Conservation (phyloP, 2,329 filamentous ascomycete species). For the Bipolaris bicolor region DNA sequence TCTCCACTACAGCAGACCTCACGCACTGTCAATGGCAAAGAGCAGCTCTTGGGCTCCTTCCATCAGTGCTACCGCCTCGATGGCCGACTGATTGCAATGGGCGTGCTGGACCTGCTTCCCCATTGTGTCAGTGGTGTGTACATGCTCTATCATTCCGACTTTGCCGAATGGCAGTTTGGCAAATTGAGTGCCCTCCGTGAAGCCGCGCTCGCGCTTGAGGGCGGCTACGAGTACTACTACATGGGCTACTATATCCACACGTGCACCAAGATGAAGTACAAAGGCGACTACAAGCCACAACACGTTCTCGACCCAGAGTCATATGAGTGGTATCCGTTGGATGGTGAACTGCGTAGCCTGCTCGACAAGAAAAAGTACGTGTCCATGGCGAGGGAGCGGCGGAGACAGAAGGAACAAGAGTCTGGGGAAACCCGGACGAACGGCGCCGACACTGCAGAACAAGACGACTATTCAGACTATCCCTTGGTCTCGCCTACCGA, state of each 20-base stretch:
- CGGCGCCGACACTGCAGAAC: conserved; percentile 5
- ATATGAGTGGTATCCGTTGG: conserved; percentile 66
- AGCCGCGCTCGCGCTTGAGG: conserved; percentile 71
- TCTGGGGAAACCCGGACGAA: neutral
- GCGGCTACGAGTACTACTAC: conserved; percentile 78
- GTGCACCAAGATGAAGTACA: conserved; percentile 85
- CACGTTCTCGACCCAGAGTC: conserved; percentile 73
- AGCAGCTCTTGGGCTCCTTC: conserved; percentile 70
- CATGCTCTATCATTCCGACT: conserved; percentile 79
- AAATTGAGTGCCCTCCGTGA: conserved; percentile 78
- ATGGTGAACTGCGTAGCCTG: conserved; percentile 57
- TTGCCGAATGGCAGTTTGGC: conserved; percentile 72
- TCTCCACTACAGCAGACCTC: conserved; percentile 66
- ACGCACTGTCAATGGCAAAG: conserved; percentile 56
- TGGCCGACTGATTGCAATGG: conserved; percentile 75
- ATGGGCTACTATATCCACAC: conserved; percentile 83
- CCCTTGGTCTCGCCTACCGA: conserved; percentile 35
- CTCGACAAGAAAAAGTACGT: conserved; percentile 64
- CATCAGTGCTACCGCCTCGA: conserved; percentile 84
- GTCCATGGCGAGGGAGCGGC: conserved; percentile 49
- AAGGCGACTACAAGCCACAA: conserved; percentile 78
- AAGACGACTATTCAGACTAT: conserved; percentile 30
- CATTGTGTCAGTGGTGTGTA: conserved; percentile 82
- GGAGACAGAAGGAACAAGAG: conserved; percentile 23
- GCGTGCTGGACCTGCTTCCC: conserved; percentile 77